phyloP scores from a whole-genome alignment of 75 land plant species.

The Ceratopteris richardii region DNA sequence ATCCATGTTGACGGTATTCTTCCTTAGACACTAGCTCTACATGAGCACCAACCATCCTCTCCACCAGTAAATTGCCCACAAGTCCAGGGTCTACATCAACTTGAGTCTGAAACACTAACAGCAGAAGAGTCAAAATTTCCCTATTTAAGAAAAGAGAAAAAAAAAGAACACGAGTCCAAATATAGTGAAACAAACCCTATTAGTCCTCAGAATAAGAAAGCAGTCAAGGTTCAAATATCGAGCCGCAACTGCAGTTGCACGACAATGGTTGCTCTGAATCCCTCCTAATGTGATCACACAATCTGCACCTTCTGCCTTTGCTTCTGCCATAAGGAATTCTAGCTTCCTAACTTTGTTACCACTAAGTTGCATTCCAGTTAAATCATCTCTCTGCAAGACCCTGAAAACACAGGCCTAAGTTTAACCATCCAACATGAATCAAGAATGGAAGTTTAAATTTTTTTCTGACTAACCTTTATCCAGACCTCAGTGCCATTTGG shows the following conservation, averaged over 20 bases:
- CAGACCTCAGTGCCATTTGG: conserved; percentile 73
- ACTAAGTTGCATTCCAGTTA: conserved; percentile 98
- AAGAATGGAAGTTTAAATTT: background rate
- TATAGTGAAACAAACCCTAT: conserved; percentile 45
- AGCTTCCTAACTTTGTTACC: conserved; percentile 97
- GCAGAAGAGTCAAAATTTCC: background rate
- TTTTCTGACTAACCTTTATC: conserved; percentile 55
- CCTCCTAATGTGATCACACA: conserved; percentile 97
- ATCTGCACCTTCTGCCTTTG: conserved; percentile 74
- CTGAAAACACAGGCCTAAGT: background rate
- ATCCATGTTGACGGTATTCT: conserved; percentile 82
- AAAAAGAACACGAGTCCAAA: too few species aligned
- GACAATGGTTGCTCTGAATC: conserved; percentile 98
- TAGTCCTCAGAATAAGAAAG: conserved; percentile 85
- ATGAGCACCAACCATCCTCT: conserved; percentile 89
- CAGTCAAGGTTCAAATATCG: conserved; percentile 82
- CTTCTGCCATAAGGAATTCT: conserved; percentile 95
- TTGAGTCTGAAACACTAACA: conserved; percentile 37
- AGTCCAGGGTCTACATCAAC: conserved; percentile 89
- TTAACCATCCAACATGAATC: conserved; percentile 4
- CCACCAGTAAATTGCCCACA: conserved; percentile 78
- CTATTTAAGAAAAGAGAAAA: too few species aligned
- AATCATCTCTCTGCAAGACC: conserved; percentile 79
- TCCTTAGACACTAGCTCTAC: conserved; percentile 87
- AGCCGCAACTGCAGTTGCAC: conserved; percentile 98